phyloP scores from a whole-genome alignment of 768 basidiomycete species.

The Tubosaeta brunneosetosa region DNA sequence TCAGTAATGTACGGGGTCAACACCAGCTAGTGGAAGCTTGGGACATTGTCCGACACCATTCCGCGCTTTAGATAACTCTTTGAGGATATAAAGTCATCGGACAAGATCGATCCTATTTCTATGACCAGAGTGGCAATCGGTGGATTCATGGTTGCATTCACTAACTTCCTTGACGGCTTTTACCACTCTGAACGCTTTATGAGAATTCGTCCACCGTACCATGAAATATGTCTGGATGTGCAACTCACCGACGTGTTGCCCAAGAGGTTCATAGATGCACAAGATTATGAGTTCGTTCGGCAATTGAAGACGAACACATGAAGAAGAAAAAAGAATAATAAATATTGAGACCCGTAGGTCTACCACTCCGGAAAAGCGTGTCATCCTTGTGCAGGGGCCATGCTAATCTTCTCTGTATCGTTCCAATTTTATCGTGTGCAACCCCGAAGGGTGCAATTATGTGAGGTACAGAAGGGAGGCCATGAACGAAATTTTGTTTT shows the following conservation, averaged over 20 bases:
- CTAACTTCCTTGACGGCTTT: background rate
- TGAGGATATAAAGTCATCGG: background rate
- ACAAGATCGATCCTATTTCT: background rate
- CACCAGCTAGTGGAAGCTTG: too few relatives aligned
- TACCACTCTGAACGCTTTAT: background rate
- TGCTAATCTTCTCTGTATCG: conserved; percentile 99
- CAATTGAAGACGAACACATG: background rate
- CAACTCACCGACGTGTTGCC: too few relatives aligned
- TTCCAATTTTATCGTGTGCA: conserved; percentile 99
- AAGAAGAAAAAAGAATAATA: conserved; percentile 22
- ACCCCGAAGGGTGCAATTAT: conserved; percentile 78
- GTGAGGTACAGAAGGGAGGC: fast-evolving
- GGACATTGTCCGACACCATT: too few relatives aligned
- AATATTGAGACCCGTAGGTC: conserved; percentile 43
- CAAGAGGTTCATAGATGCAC: too few relatives aligned
- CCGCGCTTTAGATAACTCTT: too few relatives aligned
- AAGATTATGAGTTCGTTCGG: too few relatives aligned
- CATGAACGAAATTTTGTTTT: conserved; percentile 16
- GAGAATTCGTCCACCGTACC: background rate
- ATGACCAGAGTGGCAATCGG: background rate
- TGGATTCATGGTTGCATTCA: background rate
- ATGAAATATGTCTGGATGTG: too few relatives aligned
- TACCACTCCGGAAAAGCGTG: conserved; percentile 97
- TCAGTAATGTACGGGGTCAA: background rate
- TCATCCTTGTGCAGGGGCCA: conserved; percentile 99